A percentile compares a stretch with the other conserved stretches of the same genome.
Conservation (phyloP, 2,329 filamentous ascomycete genomes). For the Cladosporium sp. region DNA sequence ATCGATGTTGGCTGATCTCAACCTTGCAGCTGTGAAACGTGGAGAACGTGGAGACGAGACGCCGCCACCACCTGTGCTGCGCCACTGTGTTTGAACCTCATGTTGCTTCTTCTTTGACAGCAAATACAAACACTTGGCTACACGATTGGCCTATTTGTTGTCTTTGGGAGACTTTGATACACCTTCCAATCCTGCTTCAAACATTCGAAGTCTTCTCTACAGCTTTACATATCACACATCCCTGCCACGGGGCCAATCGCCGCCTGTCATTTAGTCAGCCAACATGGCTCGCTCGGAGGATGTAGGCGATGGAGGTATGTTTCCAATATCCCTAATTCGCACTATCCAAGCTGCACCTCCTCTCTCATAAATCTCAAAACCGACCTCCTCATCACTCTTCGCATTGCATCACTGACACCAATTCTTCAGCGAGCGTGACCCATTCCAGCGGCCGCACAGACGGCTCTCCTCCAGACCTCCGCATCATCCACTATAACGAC, state of each 20-base stretch:
- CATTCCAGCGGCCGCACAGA: slow-evolving; percentile 17
- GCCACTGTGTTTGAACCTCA: background rate
- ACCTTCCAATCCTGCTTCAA: no score
- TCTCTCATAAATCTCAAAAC: no score
- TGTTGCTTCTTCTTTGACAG: background rate
- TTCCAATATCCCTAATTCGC: background rate
- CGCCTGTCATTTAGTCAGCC: background rate
- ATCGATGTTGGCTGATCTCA: background rate
- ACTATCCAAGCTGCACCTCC: no score
- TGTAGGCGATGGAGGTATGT: slow-evolving; percentile 7
- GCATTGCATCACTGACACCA: slow-evolving; percentile 9
- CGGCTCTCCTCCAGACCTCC: slow-evolving; percentile 59
- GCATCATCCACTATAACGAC: slow-evolving; percentile 89
- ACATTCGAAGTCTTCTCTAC: no score
- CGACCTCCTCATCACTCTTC: no score
- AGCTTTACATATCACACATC: no score
- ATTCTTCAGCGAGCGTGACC: slow-evolving; percentile 21
- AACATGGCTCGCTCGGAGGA: slow-evolving; percentile 8
- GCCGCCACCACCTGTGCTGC: no score
- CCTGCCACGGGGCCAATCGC: background rate
- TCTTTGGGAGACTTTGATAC: no score
- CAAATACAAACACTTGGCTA: no score
- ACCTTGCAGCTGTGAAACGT: background rate
- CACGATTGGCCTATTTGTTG: no score
- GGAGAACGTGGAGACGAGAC: background rate